Base-by-base conservation (phyloP, 2,329 filamentous ascomycete species). In the Paraphaeosphaeria sporulosa region DNA sequence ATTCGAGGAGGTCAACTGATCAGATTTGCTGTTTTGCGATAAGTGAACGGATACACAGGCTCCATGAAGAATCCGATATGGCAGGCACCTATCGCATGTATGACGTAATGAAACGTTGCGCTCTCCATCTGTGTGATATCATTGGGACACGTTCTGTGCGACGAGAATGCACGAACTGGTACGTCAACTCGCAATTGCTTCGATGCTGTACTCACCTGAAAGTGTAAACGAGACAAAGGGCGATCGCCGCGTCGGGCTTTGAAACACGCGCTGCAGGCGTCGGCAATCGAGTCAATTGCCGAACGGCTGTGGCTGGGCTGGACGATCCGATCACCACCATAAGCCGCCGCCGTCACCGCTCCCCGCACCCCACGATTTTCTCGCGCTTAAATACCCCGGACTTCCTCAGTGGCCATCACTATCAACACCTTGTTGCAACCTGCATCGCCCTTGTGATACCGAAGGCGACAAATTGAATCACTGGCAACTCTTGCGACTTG, bases 41-140 rank as follows among this genome's bases (percentile, higher is more conserved):
- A 32, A 32, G 30, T 32, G 4, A 32, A 8, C 4, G 10, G 30
- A 32, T 8, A 32, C 30, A 32, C 8, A 32, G 10, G 30, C 10
- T 32, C 25, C 30, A 32, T 32, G 30, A 32, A 32, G 30, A 4
- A 2, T 32, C 30, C 4, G 10, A 32, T 32, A 9, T 32, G 30
- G 30, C 13, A n/a, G n/a, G 38, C n/a, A 40, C 38, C 7, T n/a
- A 40, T 1, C 6, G 38, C 17, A 40, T 40, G 17, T 40, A 40
- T 40, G 38, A 40, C 38, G 38, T 40, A 40, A n/a, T n/a, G 38
- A 40, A n/a, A 40, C 17, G 17, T 40, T 40, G 38, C 17, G 17
- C n/a, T 2, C 19, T n/a, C 7, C 17, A 8, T 40, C 4, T 8
- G 6, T 81, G 17, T 17, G n/a, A 32, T 6, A 12, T 32, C 30